These are phyloP conservation scores for Alternaria ethzedia DNA, from an alignment of 2,329 filamentous ascomycete species.

Conservation along the genomic window DNA sequence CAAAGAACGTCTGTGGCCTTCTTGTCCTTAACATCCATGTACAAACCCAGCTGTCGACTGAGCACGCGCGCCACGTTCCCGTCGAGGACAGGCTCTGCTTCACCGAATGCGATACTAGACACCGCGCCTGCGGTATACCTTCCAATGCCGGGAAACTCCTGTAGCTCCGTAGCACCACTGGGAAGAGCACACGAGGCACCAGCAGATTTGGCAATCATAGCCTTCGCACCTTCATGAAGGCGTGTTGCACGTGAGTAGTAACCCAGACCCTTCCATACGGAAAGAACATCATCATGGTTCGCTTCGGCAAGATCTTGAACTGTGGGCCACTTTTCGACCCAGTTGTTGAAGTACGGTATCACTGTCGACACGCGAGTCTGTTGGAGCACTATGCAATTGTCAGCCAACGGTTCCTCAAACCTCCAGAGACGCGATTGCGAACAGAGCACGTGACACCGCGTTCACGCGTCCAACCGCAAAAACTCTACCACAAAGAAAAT, in stretches of 20 bases:
- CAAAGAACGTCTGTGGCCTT: conserved; percentile 62
- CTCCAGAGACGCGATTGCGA: neutral
- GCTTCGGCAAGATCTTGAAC: conserved; percentile 63
- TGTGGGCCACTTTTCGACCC: conserved; percentile 67
- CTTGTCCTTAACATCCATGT: conserved; percentile 64
- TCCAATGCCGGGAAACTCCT: conserved; percentile 65
- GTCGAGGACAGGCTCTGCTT: conserved; percentile 66
- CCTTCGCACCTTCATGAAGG: conserved; percentile 63
- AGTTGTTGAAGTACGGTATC: conserved; percentile 68
- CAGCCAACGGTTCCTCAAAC: neutral
- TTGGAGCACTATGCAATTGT: conserved; percentile 59
- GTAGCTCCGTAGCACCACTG: conserved; percentile 52
- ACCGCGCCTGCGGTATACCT: conserved; percentile 69
- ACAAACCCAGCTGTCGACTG: conserved; percentile 65
- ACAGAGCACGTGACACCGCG: conserved; percentile 24
- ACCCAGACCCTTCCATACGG: conserved; percentile 66
- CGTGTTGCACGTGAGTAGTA: conserved; percentile 70
- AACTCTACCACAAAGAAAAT: neutral
- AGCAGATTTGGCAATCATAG: conserved; percentile 50
- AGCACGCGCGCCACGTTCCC: conserved; percentile 68
- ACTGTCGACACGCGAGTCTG: conserved; percentile 69
- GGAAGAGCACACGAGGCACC: conserved; percentile 59
- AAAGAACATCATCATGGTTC: conserved; percentile 61
- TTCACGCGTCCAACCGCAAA: neutral
- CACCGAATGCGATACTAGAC: conserved; percentile 67